Base-by-base conservation (phyloP, 805 yeast genomes). In the Ogataea neopini region DNA sequence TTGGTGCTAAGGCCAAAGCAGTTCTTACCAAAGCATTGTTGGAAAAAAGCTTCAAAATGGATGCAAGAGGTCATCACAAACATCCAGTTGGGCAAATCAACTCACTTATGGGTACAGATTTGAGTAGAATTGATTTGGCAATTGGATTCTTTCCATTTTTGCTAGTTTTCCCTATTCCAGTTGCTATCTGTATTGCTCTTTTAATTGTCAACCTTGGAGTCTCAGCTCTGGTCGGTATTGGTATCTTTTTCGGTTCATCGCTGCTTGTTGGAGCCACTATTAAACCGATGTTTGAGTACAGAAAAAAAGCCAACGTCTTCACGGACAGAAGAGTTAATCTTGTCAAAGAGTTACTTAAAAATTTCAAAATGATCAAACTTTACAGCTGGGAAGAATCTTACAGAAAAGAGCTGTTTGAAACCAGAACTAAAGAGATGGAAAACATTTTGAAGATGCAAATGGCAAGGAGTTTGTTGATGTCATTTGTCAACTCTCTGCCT, bases 371-470 rank as follows among this genome's bases (percentile, higher is more conserved):
- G 67, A 84, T 91, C 65, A 91, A 91, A 69, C 84, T 79, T 60
- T 91, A 90, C 63, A 84, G 94, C 4, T 91, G 97, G 97, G 97
- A 91, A 63, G 74, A 73, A 34, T 87, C 96, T 1, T 91, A 88
- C 61, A 73, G 75, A 49, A 64, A 74, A 8, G 73, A 74, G 44
- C 75, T 91, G 32, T 58, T 75, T 19, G 72, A 69, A 3, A 73
- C 79, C 11, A 80, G 97, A 66, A 57, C 61, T 1, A 60, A 68
- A n/a, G 97, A 90, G 67, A 81, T 86, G 75, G 55, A 59, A 3
- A 64, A 72, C 34, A 72, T 90, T 34, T 75, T 81, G 50, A 70
- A 66, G 40, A 75, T 88, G 72, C 91, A 86, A 57, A 69, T 78
- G 23, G 63, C 78, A n/a, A 79, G 90, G 61, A 85, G 76, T 53